A percentile compares a stretch with the other conserved stretches of the same genome.
Conservation (phyloP, 2,329 filamentous ascomycete genomes). For the Pyrenochaeta sp. region DNA sequence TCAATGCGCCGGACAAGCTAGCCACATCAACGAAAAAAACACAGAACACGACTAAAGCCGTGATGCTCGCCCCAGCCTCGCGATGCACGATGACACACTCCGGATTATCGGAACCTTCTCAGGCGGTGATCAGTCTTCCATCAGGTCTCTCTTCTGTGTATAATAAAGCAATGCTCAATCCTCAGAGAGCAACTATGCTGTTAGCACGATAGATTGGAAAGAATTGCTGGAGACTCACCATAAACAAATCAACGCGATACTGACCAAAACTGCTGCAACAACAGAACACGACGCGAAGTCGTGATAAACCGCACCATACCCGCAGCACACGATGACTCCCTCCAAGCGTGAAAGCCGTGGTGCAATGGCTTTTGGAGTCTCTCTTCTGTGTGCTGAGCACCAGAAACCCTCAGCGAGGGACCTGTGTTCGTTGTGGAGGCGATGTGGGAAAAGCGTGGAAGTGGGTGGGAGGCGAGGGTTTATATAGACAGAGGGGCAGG, state of each 20-base stretch:
- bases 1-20: background rate
- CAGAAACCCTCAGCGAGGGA: background rate
- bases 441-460: background rate
- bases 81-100: background rate
- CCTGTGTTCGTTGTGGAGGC: background rate
- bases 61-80: slow-evolving; percentile 6
- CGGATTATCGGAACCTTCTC: too few species aligned
- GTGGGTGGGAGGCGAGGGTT: background rate
- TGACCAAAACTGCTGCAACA: too few species aligned
- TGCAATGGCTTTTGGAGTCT: background rate
- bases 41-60: slow-evolving; percentile 2
- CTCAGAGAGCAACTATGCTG: too few species aligned
- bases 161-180: too few species aligned
- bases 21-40: background rate
- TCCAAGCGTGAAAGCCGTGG: background rate
- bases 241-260: too few species aligned
- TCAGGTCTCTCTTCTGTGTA: too few species aligned
- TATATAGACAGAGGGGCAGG: background rate
- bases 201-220: too few species aligned
- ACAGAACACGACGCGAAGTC: background rate
- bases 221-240: too few species aligned
- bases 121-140: too few species aligned
- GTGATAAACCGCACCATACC: background rate
- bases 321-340: slow-evolving; percentile 8
- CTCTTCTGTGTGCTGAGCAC: slow-evolving; percentile 1